Conservation (phyloP, 2,329 filamentous ascomycete genomes). For the Bipolaris sorokiniana region DNA sequence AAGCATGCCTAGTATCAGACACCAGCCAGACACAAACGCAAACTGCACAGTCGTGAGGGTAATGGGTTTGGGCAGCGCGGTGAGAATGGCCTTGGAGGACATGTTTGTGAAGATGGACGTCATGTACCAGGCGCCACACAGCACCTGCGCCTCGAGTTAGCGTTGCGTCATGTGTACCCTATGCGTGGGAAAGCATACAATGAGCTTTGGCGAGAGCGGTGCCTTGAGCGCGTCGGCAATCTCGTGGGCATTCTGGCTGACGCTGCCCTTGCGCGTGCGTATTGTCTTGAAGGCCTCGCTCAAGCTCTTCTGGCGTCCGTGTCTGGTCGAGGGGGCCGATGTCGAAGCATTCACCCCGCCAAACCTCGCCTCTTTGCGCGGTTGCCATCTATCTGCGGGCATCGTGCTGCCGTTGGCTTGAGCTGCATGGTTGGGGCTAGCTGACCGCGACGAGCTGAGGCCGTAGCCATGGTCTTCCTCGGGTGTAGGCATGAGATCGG, state of each 20-base stretch:
- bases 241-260: conserved; percentile 92
- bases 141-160: conserved; percentile 61
- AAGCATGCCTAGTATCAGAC: conserved; percentile 77
- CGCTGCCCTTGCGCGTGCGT: conserved; percentile 78
- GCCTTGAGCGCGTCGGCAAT: conserved; percentile 89
- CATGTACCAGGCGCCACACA: conserved; percentile 92
- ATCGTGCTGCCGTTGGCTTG: conserved; percentile 40
- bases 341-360: conserved; percentile 52
- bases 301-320: conserved; percentile 82
- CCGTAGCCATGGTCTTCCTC: conserved; percentile 44
- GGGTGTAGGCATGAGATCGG: conserved; percentile 49
- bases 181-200: conserved; percentile 63
- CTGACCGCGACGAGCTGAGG: conserved; percentile 41
- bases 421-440: conserved; percentile 37
- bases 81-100: conserved; percentile 95
- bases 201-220: conserved; percentile 83
- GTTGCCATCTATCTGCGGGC: conserved; percentile 65
- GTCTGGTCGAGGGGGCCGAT: conserved; percentile 50
- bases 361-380: conserved; percentile 60
- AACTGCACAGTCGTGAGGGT: conserved; percentile 95
- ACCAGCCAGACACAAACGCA: conserved; percentile 87
- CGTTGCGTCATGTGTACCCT: conserved; percentile 17
- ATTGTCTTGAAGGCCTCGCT: conserved; percentile 87
- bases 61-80: conserved; percentile 85
- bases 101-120: conserved; percentile 97